These are phyloP conservation scores for Trichoderma hamatum DNA, from an alignment of 2,329 filamentous ascomycete species.

Conservation along the genomic window DNA sequence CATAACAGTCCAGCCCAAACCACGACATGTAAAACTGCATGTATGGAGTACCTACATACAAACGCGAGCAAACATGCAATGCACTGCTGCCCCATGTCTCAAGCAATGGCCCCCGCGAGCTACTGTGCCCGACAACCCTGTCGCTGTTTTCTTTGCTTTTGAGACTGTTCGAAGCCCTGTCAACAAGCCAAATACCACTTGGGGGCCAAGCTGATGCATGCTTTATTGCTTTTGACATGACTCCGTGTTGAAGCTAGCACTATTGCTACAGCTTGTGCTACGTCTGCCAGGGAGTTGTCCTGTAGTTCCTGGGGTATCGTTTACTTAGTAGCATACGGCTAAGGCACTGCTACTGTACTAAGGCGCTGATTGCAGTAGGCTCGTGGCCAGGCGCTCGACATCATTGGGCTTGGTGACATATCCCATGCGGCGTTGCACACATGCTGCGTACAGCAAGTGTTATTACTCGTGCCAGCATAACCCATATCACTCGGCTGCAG, in stretches of 20 bases:
- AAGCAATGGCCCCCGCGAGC: constrained; percentile 1
- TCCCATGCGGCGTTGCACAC: not conserved
- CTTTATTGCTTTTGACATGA: constrained; percentile 7
- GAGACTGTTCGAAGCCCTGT: not conserved
- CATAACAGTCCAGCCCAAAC: constrained; percentile 1
- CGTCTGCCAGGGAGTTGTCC: not conserved
- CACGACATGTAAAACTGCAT: not conserved
- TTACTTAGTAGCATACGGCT: not conserved
- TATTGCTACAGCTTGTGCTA: not conserved
- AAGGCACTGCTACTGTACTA: not conserved
- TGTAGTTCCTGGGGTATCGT: not conserved
- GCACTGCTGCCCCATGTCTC: not conserved
- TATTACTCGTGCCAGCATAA: not conserved
- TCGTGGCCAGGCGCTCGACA: not conserved
- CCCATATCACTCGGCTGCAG: not conserved
- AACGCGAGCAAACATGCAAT: not conserved
- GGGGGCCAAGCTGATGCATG: not conserved
- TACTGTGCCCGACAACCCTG: not conserved
- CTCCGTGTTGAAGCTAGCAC: not conserved
- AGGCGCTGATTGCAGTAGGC: not conserved
- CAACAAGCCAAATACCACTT: not conserved
- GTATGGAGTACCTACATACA: not conserved
- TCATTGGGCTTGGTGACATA: not conserved
- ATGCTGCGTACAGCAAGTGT: not conserved
- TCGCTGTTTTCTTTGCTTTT: not conserved